These are phyloP conservation scores for Yarrowia porcina DNA, from an alignment of 805 yeast species.

Conservation along the genomic window DNA sequence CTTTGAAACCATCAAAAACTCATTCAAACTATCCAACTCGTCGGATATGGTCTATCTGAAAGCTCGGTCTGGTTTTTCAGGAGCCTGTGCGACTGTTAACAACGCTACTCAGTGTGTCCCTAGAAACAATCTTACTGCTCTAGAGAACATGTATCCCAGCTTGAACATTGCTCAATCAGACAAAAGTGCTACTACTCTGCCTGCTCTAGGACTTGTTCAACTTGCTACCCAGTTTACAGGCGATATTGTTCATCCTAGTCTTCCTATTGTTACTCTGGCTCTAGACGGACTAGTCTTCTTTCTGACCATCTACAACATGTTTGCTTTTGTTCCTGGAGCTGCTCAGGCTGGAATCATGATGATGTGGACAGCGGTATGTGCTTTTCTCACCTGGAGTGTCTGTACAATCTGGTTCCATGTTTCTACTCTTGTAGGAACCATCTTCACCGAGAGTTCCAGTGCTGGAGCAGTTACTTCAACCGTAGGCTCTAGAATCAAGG, in stretches of 20 bases:
- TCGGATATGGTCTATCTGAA: neutral
- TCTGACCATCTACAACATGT: neutral
- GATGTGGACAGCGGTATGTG: slow-evolving; percentile 11
- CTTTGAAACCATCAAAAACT: neutral
- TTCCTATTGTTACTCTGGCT: neutral
- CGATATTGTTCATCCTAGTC: neutral
- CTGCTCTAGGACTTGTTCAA: slow-evolving; percentile 4
- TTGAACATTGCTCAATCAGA: neutral
- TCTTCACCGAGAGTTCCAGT: slow-evolving; percentile 29
- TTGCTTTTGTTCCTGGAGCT: neutral
- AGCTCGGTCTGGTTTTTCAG: neutral
- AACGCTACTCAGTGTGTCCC: slow-evolving; percentile 2
- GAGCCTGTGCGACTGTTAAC: neutral
- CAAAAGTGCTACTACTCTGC: neutral
- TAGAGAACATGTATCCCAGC: slow-evolving; percentile 2
- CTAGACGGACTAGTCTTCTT: neutral
- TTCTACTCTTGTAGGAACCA: slow-evolving; percentile 28
- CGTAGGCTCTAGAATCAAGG: slow-evolving; percentile 29
- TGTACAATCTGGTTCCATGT: slow-evolving; percentile 34
- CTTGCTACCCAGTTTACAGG: slow-evolving; percentile 16
- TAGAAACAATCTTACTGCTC: neutral
- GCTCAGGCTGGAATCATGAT: neutral
- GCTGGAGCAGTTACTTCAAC: slow-evolving; percentile 26
- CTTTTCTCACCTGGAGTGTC: slow-evolving; percentile 30
- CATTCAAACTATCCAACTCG: neutral